phyloP scores from a whole-genome alignment of 2,329 filamentous ascomycete genomes.

The Trichoderma asperellum region DNA sequence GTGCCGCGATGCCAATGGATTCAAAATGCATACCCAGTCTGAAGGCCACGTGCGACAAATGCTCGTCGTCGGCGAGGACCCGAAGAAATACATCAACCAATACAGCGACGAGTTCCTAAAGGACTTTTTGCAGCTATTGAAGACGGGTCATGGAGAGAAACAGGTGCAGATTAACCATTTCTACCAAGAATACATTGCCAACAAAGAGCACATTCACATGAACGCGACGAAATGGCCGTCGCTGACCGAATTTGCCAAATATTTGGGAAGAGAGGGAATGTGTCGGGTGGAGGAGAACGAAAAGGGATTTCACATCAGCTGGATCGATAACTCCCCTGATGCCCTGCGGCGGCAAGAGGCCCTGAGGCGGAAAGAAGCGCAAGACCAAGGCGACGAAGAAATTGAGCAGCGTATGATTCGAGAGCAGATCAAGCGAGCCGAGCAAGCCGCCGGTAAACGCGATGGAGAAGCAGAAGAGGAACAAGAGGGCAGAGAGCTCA shows the following conservation, averaged over 20 bases:
- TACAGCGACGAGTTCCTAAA: conserved; percentile 80
- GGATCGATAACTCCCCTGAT: conserved; percentile 91
- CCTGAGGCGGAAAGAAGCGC: conserved; percentile 77
- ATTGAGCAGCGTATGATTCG: conserved; percentile 80
- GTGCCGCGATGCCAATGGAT: conserved; percentile 81
- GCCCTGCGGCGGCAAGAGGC: conserved; percentile 80
- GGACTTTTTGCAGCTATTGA: conserved; percentile 77
- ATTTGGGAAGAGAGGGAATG: conserved; percentile 82
- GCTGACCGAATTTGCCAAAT: conserved; percentile 87
- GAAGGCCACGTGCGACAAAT: conserved; percentile 91
- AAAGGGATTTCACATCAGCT: conserved; percentile 83
- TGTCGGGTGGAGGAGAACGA: conserved; percentile 87
- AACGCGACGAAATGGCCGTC: conserved; percentile 89
- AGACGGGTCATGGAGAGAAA: conserved; percentile 89
- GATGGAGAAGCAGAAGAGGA: conserved; percentile 48
- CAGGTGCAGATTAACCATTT: conserved; percentile 87
- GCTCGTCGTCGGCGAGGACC: conserved; percentile 81
- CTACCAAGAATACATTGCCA: conserved; percentile 90
- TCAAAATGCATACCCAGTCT: conserved; percentile 83
- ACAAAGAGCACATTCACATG: conserved; percentile 90
- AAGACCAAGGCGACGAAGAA: conserved; percentile 90
- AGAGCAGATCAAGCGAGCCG: conserved; percentile 80
- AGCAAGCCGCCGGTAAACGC: conserved; percentile 52
- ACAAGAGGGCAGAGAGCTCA: conserved; percentile 52
- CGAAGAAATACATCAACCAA: conserved; percentile 79